Conservation (phyloP, 75 land plant genomes). For the Sequoia sempervirens region DNA sequence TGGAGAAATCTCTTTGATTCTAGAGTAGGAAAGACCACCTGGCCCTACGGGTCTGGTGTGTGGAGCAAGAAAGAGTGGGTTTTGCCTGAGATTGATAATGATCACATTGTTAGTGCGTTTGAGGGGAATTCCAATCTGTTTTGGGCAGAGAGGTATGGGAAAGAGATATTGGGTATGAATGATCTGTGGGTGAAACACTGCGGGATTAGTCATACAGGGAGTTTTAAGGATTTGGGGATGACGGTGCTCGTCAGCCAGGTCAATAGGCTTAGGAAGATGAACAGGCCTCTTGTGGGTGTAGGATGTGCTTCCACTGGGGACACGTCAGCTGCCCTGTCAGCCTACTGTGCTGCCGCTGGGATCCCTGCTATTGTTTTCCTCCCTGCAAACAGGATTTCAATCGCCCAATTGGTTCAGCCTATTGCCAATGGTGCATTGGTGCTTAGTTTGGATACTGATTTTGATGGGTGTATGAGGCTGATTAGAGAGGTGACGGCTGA, state of each 20-base stretch:
- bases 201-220: conserved; percentile 96
- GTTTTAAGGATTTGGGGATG: conserved; percentile 94
- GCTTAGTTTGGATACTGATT: conserved; percentile 84
- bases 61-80: conserved; percentile 96
- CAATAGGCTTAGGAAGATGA: conserved; percentile 61
- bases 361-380: conserved; percentile 90
- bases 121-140: conserved; percentile 94
- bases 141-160: conserved; percentile 88
- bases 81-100: conserved; percentile 72
- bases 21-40: conserved; percentile 81
- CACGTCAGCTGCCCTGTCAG: conserved; percentile 88
- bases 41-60: conserved; percentile 98
- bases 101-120: conserved; percentile 78
- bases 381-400: conserved; percentile 77
- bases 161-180: conserved; percentile 67
- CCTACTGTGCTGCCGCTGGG: conserved; percentile 85
- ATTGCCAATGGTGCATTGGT: conserved; percentile 88
- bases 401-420: conserved; percentile 82
- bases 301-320: conserved; percentile 95
- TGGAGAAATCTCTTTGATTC: conserved; percentile 85
- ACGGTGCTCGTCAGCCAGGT: conserved; percentile 90
- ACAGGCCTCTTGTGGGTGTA: conserved; percentile 67
- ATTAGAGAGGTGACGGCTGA: conserved; percentile 90
- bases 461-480: conserved; percentile 90
- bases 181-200: conserved; percentile 40